Percentiles rank a stretch among this genome's conserved stretches.
phyloP scores from a whole-genome alignment of 352 stramenopile species.

The Phytophthora hybrid region DNA sequence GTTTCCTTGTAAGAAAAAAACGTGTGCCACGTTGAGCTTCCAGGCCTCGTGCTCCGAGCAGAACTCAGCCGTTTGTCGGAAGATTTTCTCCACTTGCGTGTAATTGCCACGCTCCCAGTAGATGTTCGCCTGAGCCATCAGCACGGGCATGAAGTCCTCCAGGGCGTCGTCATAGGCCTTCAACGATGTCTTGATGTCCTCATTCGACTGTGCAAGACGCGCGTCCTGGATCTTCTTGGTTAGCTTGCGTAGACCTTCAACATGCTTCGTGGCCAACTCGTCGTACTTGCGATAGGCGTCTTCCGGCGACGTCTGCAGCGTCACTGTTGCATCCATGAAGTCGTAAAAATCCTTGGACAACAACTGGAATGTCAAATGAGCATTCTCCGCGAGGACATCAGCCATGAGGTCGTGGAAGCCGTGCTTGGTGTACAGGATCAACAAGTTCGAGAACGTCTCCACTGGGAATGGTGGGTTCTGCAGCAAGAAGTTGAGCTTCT shows the following conservation, averaged over 20 bases:
- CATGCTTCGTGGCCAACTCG: conserved; percentile 93
- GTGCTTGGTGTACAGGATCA: conserved; percentile 96
- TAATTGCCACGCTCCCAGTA: conserved; percentile 98
- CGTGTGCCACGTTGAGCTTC: conserved; percentile 97
- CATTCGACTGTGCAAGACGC: conserved; percentile 90
- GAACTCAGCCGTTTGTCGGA: conserved; percentile 95
- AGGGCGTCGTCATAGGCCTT: conserved; percentile 96
- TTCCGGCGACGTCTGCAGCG: conserved; percentile 93
- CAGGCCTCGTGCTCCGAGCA: conserved; percentile 95
- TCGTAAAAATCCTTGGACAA: conserved; percentile 95
- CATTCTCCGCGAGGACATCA: conserved; percentile 96
- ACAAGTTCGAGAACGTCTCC: conserved; percentile 96
- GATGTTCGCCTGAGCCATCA: conserved; percentile 97
- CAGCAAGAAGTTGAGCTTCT: conserved; percentile 97
- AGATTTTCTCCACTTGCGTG: conserved; percentile 96
- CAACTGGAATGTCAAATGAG: conserved; percentile 94
- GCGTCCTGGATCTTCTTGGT: conserved; percentile 96
- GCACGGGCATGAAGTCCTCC: conserved; percentile 95
- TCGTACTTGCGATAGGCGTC: conserved; percentile 95
- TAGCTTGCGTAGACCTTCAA: conserved; percentile 93
- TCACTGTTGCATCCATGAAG: conserved; percentile 96
- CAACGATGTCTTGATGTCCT: conserved; percentile 92
- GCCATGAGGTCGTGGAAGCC: conserved; percentile 95
- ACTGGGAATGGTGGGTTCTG: conserved; percentile 94
- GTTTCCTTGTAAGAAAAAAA: conserved; percentile 96